These are phyloP conservation scores for Fusarium nanum DNA, from an alignment of 2,329 filamentous ascomycete genomes.

Conservation along the genomic window DNA sequence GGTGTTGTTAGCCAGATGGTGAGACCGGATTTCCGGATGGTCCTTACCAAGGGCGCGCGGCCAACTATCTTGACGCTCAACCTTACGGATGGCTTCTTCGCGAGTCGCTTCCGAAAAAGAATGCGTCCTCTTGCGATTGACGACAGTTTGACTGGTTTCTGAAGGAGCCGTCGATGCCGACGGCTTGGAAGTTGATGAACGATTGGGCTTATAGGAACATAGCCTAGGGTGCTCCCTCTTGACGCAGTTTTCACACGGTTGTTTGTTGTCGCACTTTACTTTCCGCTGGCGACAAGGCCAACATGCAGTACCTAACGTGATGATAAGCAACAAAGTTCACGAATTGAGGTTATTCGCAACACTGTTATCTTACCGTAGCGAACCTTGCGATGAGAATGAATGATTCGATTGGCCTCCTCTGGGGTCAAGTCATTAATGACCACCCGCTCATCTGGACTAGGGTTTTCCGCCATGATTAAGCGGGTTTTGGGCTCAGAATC, in stretches of 20 bases:
- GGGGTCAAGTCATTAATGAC: conserved; percentile 69
- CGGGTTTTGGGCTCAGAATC: conserved; percentile 37
- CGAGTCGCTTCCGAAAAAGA: conserved; percentile 49
- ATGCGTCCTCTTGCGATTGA: conserved; percentile 50
- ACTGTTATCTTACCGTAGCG: conserved; percentile 71
- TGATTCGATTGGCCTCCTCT: conserved; percentile 75
- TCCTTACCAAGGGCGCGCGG: conserved; percentile 55
- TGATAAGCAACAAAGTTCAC: conserved; percentile 24
- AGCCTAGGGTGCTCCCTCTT: conserved; percentile 73
- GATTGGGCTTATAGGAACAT: conserved; percentile 75
- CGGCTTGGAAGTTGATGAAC: conserved; percentile 55
- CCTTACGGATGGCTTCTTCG: conserved; percentile 49
- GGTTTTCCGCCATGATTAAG: conserved; percentile 58
- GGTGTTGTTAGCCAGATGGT: conserved; percentile 37
- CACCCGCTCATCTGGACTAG: conserved; percentile 58
- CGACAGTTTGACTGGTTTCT: conserved; percentile 38
- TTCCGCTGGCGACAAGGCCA: conserved; percentile 76
- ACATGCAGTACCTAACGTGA: conserved; percentile 66
- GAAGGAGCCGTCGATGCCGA: conserved; percentile 45
- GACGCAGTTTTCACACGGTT: conserved; percentile 75
- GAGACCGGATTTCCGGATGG: conserved; percentile 18
- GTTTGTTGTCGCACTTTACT: conserved; percentile 76
- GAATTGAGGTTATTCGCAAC: conserved; percentile 34
- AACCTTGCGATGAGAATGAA: conserved; percentile 76
- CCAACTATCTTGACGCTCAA: conserved; percentile 57